Percentiles rank a stretch among this genome's conserved stretches.
Evolutionary conservation across 768 basidiomycete species (phyloP).

Genomic region (Suillus cothurnatus): DNA sequence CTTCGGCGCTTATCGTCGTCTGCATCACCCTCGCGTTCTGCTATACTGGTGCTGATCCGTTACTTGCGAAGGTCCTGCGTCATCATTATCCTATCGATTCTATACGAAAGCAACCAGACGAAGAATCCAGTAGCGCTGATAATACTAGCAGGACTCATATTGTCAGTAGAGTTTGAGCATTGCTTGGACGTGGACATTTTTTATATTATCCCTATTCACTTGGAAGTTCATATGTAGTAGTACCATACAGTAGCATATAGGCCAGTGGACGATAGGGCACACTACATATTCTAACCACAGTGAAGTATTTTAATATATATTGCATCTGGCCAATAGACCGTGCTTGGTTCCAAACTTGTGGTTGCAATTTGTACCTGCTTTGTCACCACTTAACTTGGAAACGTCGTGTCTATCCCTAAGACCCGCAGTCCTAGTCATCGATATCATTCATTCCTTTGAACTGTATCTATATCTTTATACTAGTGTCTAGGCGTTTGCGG

Average conservation of each 20-base stretch:
- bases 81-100: conserved; percentile 12
- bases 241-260: conserved; percentile 10
- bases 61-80: conserved; percentile 33
- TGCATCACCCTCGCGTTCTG: conserved; percentile 42
- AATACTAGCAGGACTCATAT: not conserved
- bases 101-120: not conserved
- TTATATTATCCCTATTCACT: conserved; percentile 3
- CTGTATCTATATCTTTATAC: not conserved
- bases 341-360: not conserved
- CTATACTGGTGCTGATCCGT: conserved; percentile 52
- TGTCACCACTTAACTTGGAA: not conserved
- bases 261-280: not conserved
- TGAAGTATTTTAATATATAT: not conserved
- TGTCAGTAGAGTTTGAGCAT: not conserved
- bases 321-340: not conserved
- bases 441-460: conserved; percentile 2
- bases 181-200: not conserved
- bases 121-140: not conserved
- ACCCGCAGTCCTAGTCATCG: no score
- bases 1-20: conserved; percentile 42
- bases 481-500: not conserved
- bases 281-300: not conserved
- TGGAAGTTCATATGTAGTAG: conserved; percentile 11
- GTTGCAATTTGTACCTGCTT: conserved; percentile 2
- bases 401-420: not conserved